Conservation (phyloP, 1,139 yeast species). For the Hyphopichia burtonii region DNA sequence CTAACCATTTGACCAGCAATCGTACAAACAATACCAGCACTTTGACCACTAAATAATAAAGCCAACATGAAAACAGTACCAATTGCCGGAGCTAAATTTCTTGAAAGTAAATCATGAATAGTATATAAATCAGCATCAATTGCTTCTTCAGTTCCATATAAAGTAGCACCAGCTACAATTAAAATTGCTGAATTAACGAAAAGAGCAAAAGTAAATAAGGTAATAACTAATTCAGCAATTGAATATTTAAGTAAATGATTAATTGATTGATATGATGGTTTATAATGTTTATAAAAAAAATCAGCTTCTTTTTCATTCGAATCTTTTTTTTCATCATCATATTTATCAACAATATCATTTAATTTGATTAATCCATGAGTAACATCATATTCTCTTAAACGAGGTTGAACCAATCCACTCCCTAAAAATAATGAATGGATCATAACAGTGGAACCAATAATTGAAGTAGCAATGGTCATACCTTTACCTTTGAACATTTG, state of each 20-base stretch:
- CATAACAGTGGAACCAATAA: constrained; percentile 83
- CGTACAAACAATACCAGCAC: constrained; percentile 85
- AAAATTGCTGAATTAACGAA: constrained; percentile 79
- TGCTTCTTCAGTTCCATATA: constrained; percentile 65
- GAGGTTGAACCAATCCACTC: constrained; percentile 72
- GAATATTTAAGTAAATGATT: constrained; percentile 66
- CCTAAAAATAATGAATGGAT: constrained; percentile 77
- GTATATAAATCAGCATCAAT: constrained; percentile 73
- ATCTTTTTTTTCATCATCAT: constrained; percentile 9
- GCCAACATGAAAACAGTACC: constrained; percentile 81
- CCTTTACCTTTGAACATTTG: constrained; percentile 64
- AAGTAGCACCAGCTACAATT: constrained; percentile 71
- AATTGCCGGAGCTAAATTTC: constrained; percentile 64
- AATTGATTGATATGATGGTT: constrained; percentile 66
- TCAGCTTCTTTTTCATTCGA: constrained; percentile 26
- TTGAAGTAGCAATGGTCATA: constrained; percentile 70
- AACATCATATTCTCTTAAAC: constrained; percentile 62
- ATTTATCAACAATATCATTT: constrained; percentile 13
- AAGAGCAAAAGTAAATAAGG: constrained; percentile 70
- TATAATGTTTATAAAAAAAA: constrained; percentile 44
- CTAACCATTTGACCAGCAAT: constrained; percentile 85
- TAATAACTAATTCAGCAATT: constrained; percentile 59
- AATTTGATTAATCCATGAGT: constrained; percentile 38
- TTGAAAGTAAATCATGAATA: constrained; percentile 58
- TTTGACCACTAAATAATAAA: constrained; percentile 70